Conservation (phyloP, 441 rosid genomes). For the Syzygium syzygioides region DNA sequence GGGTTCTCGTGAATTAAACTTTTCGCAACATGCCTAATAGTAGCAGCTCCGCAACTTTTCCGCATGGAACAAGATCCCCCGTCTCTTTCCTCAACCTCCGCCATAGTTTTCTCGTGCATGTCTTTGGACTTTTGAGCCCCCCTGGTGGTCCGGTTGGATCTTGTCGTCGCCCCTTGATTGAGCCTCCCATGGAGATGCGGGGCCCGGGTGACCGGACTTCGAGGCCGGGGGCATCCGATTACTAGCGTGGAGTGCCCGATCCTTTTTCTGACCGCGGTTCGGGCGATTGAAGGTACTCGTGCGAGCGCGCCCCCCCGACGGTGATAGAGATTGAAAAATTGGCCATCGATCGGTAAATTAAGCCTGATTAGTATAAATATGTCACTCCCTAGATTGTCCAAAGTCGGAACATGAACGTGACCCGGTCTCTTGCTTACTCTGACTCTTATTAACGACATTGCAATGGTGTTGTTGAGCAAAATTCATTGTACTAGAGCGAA, state of each 20-base stretch:
- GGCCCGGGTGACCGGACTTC: background rate
- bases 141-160: background rate
- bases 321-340: background rate
- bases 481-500: background rate
- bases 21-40: background rate
- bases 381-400: background rate
- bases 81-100: background rate
- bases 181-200: background rate
- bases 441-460: background rate
- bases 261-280: background rate
- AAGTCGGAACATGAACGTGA: background rate
- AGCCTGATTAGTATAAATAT: background rate
- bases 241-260: background rate
- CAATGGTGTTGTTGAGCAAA: background rate
- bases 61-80: background rate
- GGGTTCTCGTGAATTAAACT: background rate
- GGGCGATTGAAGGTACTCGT: accelerated
- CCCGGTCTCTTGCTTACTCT: background rate
- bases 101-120: background rate
- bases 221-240: accelerated
- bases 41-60: background rate
- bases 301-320: accelerated
- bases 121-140: background rate
- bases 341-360: background rate
- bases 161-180: background rate